Evolutionary conservation across 805 yeast species (phyloP).

Genomic region (Ogataea polymorpha): DNA sequence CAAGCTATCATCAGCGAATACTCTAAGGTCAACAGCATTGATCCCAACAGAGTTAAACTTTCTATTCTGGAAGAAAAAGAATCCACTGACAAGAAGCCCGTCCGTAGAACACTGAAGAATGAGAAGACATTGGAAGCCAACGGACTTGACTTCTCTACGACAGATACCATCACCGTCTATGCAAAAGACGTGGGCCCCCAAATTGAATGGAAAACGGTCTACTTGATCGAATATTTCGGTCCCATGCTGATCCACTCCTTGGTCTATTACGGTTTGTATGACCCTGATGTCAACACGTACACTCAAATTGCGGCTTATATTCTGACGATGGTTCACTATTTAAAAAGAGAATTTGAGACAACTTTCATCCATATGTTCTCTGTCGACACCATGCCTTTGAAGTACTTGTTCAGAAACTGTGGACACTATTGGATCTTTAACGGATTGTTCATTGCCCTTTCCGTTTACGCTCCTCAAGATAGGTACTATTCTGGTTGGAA

Average conservation of each 20-base stretch:
- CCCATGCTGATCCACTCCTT: constrained; percentile 80
- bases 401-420: constrained; percentile 84
- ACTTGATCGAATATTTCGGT: constrained; percentile 81
- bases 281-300: constrained; percentile 39
- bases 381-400: constrained; percentile 86
- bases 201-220: constrained; percentile 90
- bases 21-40: constrained; percentile 38
- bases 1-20: constrained; percentile 38
- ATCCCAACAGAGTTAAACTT: constrained; percentile 54
- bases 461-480: constrained; percentile 32
- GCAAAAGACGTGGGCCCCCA: constrained; percentile 94
- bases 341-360: constrained; percentile 89
- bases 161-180: constrained; percentile 43
- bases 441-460: constrained; percentile 47
- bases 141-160: constrained; percentile 34
- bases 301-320: constrained; percentile 54
- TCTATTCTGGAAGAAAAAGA: constrained; percentile 36
- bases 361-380: constrained; percentile 82
- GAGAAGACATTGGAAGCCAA: constrained; percentile 45
- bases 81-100: constrained; percentile 29
- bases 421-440: constrained; percentile 91
- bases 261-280: constrained; percentile 46
- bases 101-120: constrained; percentile 43
- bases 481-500: constrained; percentile 20
- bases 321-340: constrained; percentile 68